phyloP scores from a whole-genome alignment of 2,329 filamentous ascomycete genomes.

The Talaromyces verruculosus region DNA sequence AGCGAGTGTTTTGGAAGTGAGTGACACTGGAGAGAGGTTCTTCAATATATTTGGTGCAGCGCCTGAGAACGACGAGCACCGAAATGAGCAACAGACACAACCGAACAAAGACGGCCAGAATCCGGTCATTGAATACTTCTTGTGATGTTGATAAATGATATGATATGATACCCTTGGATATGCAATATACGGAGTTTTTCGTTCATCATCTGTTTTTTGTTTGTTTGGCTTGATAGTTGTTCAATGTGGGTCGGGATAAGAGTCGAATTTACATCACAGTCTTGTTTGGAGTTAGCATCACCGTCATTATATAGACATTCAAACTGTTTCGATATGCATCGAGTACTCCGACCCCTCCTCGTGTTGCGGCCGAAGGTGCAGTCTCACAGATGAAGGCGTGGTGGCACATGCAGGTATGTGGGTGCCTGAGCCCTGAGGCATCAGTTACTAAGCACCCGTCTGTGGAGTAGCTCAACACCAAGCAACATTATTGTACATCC shows the following conservation, averaged over 20 bases:
- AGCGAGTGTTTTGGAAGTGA: conserved; percentile 94
- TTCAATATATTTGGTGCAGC: conserved; percentile 98
- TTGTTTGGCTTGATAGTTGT: neutral
- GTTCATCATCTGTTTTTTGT: neutral
- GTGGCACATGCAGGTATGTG: neutral
- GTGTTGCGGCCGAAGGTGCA: neutral
- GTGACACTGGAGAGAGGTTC: conserved; percentile 85
- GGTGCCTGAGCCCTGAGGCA: neutral
- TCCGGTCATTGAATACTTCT: conserved; percentile 68
- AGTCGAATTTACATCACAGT: neutral
- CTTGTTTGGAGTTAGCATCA: neutral
- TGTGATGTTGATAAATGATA: conserved; percentile 49
- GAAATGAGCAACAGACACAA: conserved; percentile 73
- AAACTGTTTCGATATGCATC: neutral
- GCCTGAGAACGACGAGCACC: conserved; percentile 84
- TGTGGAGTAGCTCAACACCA: neutral
- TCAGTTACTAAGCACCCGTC: neutral
- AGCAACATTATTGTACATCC: neutral
- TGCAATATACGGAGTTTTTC: conserved; percentile 19
- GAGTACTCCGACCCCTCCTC: neutral
- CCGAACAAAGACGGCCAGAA: conserved; percentile 69
- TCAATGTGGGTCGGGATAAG: neutral
- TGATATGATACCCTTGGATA: conserved; percentile 24
- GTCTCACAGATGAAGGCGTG: neutral
- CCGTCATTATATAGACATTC: neutral